phyloP scores from a whole-genome alignment of 2,329 filamentous ascomycete genomes.

The Sclerotinia spermophila region DNA sequence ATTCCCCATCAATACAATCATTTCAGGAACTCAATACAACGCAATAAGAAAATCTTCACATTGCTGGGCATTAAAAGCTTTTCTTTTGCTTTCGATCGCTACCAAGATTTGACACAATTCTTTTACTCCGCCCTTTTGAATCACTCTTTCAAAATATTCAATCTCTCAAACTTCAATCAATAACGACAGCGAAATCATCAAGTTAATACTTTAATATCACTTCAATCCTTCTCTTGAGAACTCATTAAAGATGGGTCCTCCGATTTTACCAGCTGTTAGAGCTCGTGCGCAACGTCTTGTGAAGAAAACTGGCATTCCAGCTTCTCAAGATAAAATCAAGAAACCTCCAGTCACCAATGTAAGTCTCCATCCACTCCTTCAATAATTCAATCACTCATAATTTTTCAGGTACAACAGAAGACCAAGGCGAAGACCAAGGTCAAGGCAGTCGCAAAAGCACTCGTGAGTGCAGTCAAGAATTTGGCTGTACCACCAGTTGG shows the following conservation, averaged over 20 bases:
- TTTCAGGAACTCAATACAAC: not conserved
- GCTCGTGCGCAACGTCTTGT: not conserved
- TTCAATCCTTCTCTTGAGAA: not conserved
- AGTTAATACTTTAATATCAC: not conserved
- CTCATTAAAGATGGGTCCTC: not conserved
- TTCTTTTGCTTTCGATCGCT: constrained; percentile 7
- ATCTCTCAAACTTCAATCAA: not conserved
- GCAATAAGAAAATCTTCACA: not conserved
- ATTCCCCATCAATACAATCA: not conserved
- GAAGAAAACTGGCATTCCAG: not conserved
- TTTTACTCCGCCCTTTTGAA: not conserved
- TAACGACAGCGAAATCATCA: not conserved
- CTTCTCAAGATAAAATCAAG: not conserved
- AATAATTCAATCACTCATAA: not conserved
- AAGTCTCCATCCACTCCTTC: not conserved
- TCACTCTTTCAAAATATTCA: not conserved
- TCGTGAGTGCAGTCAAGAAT: not conserved
- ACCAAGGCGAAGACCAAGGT: not conserved
- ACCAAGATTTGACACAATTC: not conserved
- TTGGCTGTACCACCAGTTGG: not conserved
- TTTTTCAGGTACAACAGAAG: not conserved
- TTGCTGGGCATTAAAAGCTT: constrained; percentile 5
- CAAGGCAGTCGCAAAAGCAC: not conserved
- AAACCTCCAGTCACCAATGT: not conserved
- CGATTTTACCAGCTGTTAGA: not conserved